Evolutionary conservation across 768 basidiomycete species (phyloP).

Genomic region (Leccinum olivaceopallidum): DNA sequence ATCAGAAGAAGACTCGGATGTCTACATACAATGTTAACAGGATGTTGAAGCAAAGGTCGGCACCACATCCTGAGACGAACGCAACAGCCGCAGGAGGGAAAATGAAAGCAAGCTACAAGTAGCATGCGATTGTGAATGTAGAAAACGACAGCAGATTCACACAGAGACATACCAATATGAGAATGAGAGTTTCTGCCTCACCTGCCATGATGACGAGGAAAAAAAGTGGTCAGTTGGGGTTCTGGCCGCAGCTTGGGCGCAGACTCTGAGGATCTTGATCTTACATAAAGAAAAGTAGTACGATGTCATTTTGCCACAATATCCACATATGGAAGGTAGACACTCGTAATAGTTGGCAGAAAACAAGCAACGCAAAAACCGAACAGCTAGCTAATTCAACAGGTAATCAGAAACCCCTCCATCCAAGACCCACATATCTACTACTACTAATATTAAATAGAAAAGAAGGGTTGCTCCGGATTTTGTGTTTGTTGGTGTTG

Average conservation of each 20-base stretch:
- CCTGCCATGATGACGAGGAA: constrained; percentile 16
- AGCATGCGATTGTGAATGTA: neutral
- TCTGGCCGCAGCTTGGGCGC: neutral
- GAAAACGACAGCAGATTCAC: neutral
- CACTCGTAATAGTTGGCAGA: neutral
- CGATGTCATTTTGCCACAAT: constrained; percentile 26
- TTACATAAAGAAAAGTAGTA: neutral
- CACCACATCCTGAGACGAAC: constrained; percentile 77
- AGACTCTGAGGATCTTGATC: neutral
- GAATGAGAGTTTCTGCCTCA: constrained; percentile 4
- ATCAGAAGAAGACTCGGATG: neutral
- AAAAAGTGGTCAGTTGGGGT: neutral
- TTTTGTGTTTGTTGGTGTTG: constrained; percentile 55
- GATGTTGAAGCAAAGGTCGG: constrained; percentile 82
- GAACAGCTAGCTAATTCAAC: constrained; percentile 15
- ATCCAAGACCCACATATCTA: neutral
- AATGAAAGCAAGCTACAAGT: constrained; percentile 61
- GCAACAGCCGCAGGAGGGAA: constrained; percentile 79
- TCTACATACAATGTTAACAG: constrained; percentile 66
- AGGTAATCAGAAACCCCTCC: constrained; percentile 4
- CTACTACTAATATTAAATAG: constrained; percentile 46
- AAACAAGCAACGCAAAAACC: neutral
- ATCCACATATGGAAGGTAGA: constrained; percentile 22
- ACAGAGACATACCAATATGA: constrained; percentile 11
- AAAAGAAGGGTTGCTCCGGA: constrained; percentile 79